Evolutionary conservation across 106 monocot genomes (phyloP), one percentile per base, ranked within the genome.

Genomic region (Platanthera guangdongensis): DNA sequence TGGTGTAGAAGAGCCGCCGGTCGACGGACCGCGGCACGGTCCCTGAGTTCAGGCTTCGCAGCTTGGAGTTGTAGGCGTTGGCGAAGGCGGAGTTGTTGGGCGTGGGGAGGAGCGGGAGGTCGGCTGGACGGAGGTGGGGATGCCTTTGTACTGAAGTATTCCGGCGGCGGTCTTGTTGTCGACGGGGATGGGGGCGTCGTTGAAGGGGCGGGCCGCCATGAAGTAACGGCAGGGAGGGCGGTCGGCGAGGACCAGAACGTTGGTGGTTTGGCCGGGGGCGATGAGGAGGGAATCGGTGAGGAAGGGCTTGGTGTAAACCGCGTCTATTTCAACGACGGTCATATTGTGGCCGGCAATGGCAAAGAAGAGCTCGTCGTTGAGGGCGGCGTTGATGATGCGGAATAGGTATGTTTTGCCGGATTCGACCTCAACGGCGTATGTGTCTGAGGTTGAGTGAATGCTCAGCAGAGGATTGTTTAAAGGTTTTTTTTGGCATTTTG

Each of bases 281-380:
- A 82, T 74, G 21, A 82, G 71, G 47, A 82, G 22, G 22, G 77
- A 19, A 28, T 4, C 51, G 11, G 82, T 82, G 16, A 77, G 65
- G 73, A 82, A 82, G 3, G 82, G 82, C 57, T 83, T 83, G 79
- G 39, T 22, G 59, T 83, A 83, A 59, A 75, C 75, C 0, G 79
- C 83, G 12, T 83, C 79, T 6, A 75, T 75, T 50, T 79, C 83
- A 1, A 83, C 83, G 0, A 83, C 79, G 15, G 79, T 83, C 79
- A 79, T 75, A 39, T 68, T 50, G 46, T 83, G 83, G 50, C 83
- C 83, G 30, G 75, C 83, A 7, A 83, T 62, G 10, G 83, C 50
- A 32, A 83, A 75, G 79, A 83, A 83, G 77, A 82, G 82, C 82
- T 82, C 82, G 51, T 82, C 77, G 11, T 77, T 82, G 64, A 77